Evolutionary conservation across 805 yeast species (phyloP).

Genomic region (Ogataea haglerorum): DNA sequence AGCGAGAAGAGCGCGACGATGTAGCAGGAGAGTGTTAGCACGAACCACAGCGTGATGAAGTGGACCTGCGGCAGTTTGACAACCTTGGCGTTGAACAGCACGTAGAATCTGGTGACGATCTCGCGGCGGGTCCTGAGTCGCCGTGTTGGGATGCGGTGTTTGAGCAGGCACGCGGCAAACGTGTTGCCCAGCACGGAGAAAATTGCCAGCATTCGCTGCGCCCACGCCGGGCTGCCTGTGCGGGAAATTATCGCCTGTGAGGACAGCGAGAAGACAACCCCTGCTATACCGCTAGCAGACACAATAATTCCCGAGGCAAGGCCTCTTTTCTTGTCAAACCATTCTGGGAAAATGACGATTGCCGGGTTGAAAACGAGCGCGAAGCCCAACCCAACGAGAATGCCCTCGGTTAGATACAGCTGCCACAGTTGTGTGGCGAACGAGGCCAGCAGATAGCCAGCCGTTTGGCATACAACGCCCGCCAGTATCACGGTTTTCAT

Average conservation of each 20-base stretch:
- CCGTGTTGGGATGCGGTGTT: slow-evolving; percentile 36
- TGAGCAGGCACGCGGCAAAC: slow-evolving; percentile 41
- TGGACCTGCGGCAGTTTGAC: slow-evolving; percentile 17
- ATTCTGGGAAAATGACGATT: slow-evolving; percentile 49
- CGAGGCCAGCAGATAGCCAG: slow-evolving; percentile 49
- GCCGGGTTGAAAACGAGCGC: slow-evolving; percentile 49
- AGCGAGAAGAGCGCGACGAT: slow-evolving; percentile 44
- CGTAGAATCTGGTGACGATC: slow-evolving; percentile 16
- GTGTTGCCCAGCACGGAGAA: slow-evolving; percentile 35
- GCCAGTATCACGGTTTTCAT: slow-evolving; percentile 21
- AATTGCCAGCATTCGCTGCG: slow-evolving; percentile 42
- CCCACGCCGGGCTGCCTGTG: slow-evolving; percentile 43
- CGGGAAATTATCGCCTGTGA: slow-evolving; percentile 36
- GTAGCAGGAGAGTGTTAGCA: slow-evolving; percentile 40
- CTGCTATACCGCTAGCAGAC: slow-evolving; percentile 44
- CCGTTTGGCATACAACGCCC: slow-evolving; percentile 44
- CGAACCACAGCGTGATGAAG: slow-evolving; percentile 26
- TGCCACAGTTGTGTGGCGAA: slow-evolving; percentile 48
- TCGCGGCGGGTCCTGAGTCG: slow-evolving; percentile 17
- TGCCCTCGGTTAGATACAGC: slow-evolving; percentile 51
- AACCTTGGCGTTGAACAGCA: slow-evolving; percentile 22
- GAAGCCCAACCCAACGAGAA: slow-evolving; percentile 50
- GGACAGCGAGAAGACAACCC: slow-evolving; percentile 37
- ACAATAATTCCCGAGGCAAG: slow-evolving; percentile 39
- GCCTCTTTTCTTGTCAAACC: slow-evolving; percentile 52